These are phyloP conservation scores for Beta vulgaris DNA, from an alignment of 148 eudicot species.

Conservation along the genomic window DNA sequence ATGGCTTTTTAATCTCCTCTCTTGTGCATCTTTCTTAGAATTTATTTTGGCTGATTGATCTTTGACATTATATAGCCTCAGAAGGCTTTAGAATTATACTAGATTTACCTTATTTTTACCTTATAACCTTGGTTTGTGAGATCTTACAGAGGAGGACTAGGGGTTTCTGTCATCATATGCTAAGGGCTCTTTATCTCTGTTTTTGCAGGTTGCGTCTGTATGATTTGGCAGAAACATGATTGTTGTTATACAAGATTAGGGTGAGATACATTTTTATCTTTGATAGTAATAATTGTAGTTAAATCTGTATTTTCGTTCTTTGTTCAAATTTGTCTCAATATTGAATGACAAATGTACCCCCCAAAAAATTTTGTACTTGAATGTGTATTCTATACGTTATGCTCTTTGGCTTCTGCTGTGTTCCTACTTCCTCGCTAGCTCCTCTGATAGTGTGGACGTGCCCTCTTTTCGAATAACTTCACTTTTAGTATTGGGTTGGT, in stretches of 20 bases:
- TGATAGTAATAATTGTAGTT: conserved; percentile 26
- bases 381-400: conserved; percentile 6
- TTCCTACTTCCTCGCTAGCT: no score
- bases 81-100: no score
- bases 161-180: background rate
- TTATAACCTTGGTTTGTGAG: no score
- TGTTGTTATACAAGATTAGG: conserved; percentile 27
- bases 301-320: conserved; percentile 12
- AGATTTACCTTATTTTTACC: no score
- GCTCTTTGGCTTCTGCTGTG: background rate
- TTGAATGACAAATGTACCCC: background rate
- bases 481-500: no score
- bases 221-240: conserved; percentile 17
- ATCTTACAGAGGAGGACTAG: no score
- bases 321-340: conserved; percentile 21
- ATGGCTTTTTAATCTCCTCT: no score
- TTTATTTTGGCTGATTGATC: no score
- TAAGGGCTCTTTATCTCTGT: background rate
- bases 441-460: no score
- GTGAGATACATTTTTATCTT: conserved; percentile 26
- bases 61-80: no score
- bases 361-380: conserved; percentile 24
- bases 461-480: no score
- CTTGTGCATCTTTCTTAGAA: no score
- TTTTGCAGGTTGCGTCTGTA: conserved; percentile 26